Conservation (phyloP, 148 eudicot species). For the Fallopia convolvulus region DNA sequence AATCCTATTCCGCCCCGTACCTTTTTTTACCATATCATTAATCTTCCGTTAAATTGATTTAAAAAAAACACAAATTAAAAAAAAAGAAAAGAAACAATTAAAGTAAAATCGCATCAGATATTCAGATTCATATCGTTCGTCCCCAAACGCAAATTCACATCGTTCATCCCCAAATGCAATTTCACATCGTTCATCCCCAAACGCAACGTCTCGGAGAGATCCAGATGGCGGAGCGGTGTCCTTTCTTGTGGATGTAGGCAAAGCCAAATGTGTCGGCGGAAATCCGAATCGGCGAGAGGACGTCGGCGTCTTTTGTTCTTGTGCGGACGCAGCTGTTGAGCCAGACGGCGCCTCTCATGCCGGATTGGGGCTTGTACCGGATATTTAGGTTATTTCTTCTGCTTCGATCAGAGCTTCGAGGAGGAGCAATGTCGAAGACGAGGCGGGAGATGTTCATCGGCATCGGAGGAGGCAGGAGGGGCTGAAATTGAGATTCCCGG, state of each 20-base stretch:
- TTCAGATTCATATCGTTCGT: too few species aligned
- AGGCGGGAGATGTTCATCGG: slow-evolving; percentile 48
- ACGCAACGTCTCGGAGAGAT: slow-evolving; percentile 73
- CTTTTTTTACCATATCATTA: too few species aligned
- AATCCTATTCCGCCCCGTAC: too few species aligned
- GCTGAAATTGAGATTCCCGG: neutral
- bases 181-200: slow-evolving; percentile 47
- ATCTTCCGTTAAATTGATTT: too few species aligned
- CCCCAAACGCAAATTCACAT: too few species aligned
- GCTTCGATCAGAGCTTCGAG: slow-evolving; percentile 53
- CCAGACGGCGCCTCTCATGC: slow-evolving; percentile 72
- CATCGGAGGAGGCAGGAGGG: neutral
- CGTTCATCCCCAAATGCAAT: too few species aligned
- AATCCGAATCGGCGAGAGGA: slow-evolving; percentile 43
- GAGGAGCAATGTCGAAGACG: slow-evolving; percentile 86
- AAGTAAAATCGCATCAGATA: too few species aligned
- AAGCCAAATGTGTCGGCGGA: slow-evolving; percentile 58
- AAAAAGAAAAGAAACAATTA: too few species aligned
- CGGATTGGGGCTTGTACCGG: slow-evolving; percentile 49
- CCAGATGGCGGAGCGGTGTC: slow-evolving; percentile 82
- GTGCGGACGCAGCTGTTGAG: slow-evolving; percentile 38
- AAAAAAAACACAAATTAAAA: too few species aligned
- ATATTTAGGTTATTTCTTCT: slow-evolving; percentile 74
- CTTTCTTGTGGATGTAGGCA: slow-evolving; percentile 50
- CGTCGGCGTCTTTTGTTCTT: neutral